These are phyloP conservation scores for Alternaria dauci DNA, from an alignment of 2,329 filamentous ascomycete genomes.

Conservation along the genomic window DNA sequence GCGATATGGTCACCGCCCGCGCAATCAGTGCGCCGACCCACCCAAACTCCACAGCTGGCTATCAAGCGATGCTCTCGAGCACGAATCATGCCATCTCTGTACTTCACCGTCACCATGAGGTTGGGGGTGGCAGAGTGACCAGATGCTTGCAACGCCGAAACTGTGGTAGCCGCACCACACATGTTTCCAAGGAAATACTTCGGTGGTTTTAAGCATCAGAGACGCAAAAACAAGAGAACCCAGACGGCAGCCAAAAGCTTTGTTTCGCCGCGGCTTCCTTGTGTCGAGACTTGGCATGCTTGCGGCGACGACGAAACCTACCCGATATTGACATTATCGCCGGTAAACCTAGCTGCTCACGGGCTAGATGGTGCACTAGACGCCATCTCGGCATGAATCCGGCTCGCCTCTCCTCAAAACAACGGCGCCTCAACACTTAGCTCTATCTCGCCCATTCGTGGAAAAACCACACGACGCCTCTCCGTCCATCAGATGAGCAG, in stretches of 20 bases:
- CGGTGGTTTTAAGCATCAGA: constrained; percentile 3
- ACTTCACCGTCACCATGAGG: not conserved
- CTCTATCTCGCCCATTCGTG: constrained; percentile 35
- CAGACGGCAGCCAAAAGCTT: constrained; percentile 38
- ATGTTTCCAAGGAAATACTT: not conserved
- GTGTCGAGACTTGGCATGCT: constrained; percentile 35
- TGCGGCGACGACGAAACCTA: constrained; percentile 17
- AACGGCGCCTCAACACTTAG: constrained; percentile 15
- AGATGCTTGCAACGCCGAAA: not conserved
- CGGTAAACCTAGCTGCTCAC: constrained; percentile 27
- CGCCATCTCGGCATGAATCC: constrained; percentile 21
- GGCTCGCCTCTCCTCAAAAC: constrained; percentile 15
- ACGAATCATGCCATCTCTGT: constrained; percentile 10
- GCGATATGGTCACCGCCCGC: constrained; percentile 12
- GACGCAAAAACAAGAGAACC: constrained; percentile 28
- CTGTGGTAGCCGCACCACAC: not conserved
- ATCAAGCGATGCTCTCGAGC: constrained; percentile 8
- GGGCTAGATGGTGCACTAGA: constrained; percentile 25
- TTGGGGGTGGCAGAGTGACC: not conserved
- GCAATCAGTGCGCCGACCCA: constrained; percentile 18
- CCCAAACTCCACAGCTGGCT: constrained; percentile 13
- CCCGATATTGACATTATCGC: constrained; percentile 23
- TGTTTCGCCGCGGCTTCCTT: constrained; percentile 18
- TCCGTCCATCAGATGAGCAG: constrained; percentile 27
- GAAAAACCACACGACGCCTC: constrained; percentile 28